A percentile compares a stretch with the other conserved stretches of the same genome.
These are phyloP conservation scores for Cenchrus americanus DNA, from an alignment of 176 grass and related monocot genomes.

Conservation along the genomic window DNA sequence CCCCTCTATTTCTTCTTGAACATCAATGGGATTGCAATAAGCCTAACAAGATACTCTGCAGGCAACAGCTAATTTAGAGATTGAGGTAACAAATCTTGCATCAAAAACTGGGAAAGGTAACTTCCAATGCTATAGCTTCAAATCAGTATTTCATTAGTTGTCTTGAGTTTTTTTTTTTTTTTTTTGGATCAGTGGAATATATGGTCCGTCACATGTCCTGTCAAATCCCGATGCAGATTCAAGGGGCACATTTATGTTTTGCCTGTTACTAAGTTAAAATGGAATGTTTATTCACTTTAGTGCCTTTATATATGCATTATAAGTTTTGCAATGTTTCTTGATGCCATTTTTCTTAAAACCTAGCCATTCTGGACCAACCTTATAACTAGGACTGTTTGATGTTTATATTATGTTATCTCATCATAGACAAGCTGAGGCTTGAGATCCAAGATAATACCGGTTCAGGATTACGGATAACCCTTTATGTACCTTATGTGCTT, in stretches of 20 bases:
- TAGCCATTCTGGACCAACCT: neutral
- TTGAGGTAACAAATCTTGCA: slow-evolving; percentile 98
- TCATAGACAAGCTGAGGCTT: neutral
- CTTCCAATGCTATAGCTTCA: neutral
- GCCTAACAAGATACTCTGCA: slow-evolving; percentile 48
- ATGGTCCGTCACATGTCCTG: neutral
- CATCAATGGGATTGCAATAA: slow-evolving; percentile 17
- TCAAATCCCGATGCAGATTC: neutral
- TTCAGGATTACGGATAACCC: neutral
- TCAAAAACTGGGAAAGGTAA: slow-evolving; percentile 95
- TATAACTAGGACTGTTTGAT: neutral
- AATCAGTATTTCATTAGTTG: slow-evolving; percentile 26
- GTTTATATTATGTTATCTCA: neutral
- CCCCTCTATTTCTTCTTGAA: neutral
- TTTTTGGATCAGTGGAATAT: too few relatives aligned
- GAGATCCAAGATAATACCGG: neutral
- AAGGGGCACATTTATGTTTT: slow-evolving; percentile 1
- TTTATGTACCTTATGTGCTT: neutral
- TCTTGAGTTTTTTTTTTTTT: slow-evolving; percentile 24
- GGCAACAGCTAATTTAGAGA: slow-evolving; percentile 88
- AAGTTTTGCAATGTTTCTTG: neutral
- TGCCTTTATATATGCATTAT: neutral
- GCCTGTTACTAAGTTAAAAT: slow-evolving; percentile 3
- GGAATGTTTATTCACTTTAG: slow-evolving; percentile 12
- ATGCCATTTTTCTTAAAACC: neutral